Evolutionary conservation across 768 basidiomycete genomes (phyloP).

Genomic region (Leccinellum luteum): DNA sequence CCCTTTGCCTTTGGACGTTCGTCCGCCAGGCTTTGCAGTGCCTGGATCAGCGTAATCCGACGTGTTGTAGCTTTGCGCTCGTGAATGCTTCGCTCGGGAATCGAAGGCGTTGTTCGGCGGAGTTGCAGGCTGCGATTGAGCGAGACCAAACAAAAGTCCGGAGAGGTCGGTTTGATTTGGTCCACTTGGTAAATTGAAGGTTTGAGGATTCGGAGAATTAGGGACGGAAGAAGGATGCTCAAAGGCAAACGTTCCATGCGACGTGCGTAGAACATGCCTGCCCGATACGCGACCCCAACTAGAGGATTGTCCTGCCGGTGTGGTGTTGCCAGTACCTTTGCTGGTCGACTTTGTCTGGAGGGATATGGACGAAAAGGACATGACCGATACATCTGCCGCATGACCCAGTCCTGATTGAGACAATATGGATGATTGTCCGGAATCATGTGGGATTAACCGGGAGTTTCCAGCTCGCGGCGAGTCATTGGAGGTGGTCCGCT

Average conservation of each 20-base stretch:
- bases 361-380: conserved; percentile 32
- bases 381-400: conserved; percentile 33
- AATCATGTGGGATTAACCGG: conserved; percentile 4
- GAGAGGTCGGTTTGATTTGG: conserved; percentile 6
- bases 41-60: conserved; percentile 19
- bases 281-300: conserved; percentile 59
- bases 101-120: conserved; percentile 32
- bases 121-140: conserved; percentile 11
- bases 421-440: conserved; percentile 16
- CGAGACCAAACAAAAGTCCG: conserved; percentile 6
- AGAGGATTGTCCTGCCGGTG: conserved; percentile 42
- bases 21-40: conserved; percentile 15
- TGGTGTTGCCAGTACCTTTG: conserved; percentile 18
- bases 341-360: conserved; percentile 42
- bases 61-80: conserved; percentile 25
- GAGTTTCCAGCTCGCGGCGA: conserved; percentile 19
- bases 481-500: conserved; percentile 29
- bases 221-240: conserved; percentile 64
- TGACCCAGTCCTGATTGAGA: conserved; percentile 37
- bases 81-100: conserved; percentile 27
- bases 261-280: conserved; percentile 36
- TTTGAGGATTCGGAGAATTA: conserved; percentile 28
- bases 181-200: conserved; percentile 17
- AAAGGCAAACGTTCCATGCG: conserved; percentile 65
- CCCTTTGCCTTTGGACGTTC: conserved; percentile 47